Conservation (phyloP, 768 basidiomycete genomes). For the Clavulina sp. region DNA sequence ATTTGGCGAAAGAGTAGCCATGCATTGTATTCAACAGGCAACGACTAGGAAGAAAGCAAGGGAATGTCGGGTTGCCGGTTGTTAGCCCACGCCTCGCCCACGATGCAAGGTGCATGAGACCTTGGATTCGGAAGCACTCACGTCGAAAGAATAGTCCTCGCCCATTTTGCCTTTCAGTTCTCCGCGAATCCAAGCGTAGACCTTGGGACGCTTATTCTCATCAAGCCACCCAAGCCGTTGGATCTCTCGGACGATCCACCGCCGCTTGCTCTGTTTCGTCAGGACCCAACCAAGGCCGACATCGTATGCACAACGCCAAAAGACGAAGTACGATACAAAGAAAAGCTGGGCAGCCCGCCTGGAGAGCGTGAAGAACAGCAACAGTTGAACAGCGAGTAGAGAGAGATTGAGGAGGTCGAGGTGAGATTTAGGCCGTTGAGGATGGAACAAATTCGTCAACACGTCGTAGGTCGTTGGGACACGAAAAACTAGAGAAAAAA, state of each 20-base stretch:
- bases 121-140: conserved; percentile 21
- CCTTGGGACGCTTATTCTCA: conserved; percentile 35
- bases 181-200: conserved; percentile 67
- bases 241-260: conserved; percentile 78
- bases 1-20: conserved; percentile 92
- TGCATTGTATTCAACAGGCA: conserved; percentile 86
- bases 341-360: conserved; percentile 37
- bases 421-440: conserved; percentile 70
- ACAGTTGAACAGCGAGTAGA: conserved; percentile 56
- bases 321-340: conserved; percentile 80
- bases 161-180: conserved; percentile 91
- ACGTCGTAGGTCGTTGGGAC: conserved; percentile 89
- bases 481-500: conserved; percentile 49
- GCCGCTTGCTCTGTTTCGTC: conserved; percentile 87
- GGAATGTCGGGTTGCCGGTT: background rate
- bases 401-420: conserved; percentile 74
- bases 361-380: conserved; percentile 51
- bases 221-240: conserved; percentile 83
- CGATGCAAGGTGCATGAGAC: too few relatives aligned
- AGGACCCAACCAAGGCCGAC: conserved; percentile 86
- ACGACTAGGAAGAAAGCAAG: conserved; percentile 30
- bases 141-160: conserved; percentile 82
- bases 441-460: conserved; percentile 68
- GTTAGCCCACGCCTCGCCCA: background rate
- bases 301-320: conserved; percentile 88